Base-by-base conservation (phyloP, 2,329 filamentous ascomycete genomes). In the Penicillium thymicola region DNA sequence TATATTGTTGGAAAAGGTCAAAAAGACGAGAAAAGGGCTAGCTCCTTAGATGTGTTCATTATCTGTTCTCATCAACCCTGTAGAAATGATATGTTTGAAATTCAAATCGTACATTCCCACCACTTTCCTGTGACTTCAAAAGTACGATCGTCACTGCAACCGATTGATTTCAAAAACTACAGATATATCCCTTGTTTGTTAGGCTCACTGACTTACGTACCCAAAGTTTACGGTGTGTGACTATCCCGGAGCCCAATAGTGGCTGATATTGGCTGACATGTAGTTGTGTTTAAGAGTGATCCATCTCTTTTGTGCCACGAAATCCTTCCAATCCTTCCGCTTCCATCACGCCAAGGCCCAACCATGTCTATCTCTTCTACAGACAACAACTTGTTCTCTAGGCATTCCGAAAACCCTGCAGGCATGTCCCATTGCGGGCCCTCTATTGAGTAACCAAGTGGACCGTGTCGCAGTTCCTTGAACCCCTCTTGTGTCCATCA, bases 361-460 rank as follows among this genome's bases (percentile, higher is more conserved):
- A 41, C 34, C 11, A 34, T 44, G 50, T 32, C 38, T 49, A 28
- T 34, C 13, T 34, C 43, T 59, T 30, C 52, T 30, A n/a, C 30
- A 43, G 28, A 40, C 50, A 44, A 54, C 44, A 14, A 36, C 36
- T 42, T 44, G 32, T 48, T 56, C 41, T 21, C 32, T 52, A 30
- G 27, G 36, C 60, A 65, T 66, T 62, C 62, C 57, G 34, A 49
- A 38, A 36, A 36, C 58, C 62, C 59, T 62, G 62, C 61, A 62
- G 61, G 42, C 45, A 59, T 58, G 46, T 58, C 47, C 59, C 14
- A 25, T 43, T 34, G 58, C 62, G 58, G 57, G 37, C 57, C 25
- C 25, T 14, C 25, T 44, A 28, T 14, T 25, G 38, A 37, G 25
- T 43, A 57, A 41, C 40, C 16, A 60, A 34, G 60, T 65, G 59